Evolutionary conservation across 139 green algal species (phyloP).

Genomic region (Tetradesmus obliquus): DNA sequence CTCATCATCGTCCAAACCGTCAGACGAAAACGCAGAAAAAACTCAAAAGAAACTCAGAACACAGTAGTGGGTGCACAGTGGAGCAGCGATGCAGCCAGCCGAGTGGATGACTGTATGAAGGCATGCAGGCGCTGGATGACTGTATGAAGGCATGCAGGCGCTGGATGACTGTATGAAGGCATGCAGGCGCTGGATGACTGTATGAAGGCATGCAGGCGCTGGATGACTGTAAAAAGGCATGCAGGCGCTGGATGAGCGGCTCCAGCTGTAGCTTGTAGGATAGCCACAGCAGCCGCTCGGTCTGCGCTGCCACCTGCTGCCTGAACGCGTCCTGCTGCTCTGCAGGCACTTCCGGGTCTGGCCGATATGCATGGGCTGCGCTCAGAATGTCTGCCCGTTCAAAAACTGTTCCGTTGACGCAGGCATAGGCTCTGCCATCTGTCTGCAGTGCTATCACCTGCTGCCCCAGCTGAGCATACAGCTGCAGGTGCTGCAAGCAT

Average conservation of each 20-base stretch:
- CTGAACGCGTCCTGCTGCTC: neutral
- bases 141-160: too few relatives aligned
- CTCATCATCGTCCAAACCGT: too few relatives aligned
- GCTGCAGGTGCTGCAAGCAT: neutral
- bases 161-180: too few relatives aligned
- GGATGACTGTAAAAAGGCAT: neutral
- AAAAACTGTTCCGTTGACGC: too few relatives aligned
- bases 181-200: too few relatives aligned
- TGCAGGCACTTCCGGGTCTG: neutral
- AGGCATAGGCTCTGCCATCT: neutral
- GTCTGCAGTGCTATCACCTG: neutral
- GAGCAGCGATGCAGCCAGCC: neutral
- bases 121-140: too few relatives aligned
- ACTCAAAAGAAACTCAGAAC: too few relatives aligned
- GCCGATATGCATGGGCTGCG: neutral
- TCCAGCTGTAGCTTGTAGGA: slow-evolving; percentile 35
- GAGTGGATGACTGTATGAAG: too few relatives aligned
- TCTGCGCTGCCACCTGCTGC: neutral
- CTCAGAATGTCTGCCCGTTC: too few relatives aligned
- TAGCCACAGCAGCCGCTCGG: slow-evolving; percentile 33
- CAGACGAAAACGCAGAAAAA: too few relatives aligned
- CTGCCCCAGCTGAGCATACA: neutral
- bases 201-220: neutral
- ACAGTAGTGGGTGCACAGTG: neutral
- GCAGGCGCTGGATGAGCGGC: neutral